phyloP scores from a whole-genome alignment of 2,329 filamentous ascomycete genomes.

The Botrytis fragariae region DNA sequence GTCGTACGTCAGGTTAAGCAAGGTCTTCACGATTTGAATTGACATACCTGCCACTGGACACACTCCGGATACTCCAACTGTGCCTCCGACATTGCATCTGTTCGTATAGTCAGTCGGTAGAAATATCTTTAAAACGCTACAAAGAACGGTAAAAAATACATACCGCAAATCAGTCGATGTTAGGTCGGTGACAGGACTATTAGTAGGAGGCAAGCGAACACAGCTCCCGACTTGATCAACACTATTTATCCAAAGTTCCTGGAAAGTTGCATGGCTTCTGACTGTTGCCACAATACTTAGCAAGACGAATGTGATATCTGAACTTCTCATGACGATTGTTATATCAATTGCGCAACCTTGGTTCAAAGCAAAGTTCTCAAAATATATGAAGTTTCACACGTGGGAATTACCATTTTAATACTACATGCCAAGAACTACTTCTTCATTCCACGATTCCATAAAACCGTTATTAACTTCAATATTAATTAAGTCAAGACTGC shows the following conservation, averaged over 20 bases:
- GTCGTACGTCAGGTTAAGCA: neutral
- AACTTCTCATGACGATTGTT: neutral
- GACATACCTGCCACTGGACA: slow-evolving; percentile 25
- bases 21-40: neutral
- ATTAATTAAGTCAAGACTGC: neutral
- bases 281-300: neutral
- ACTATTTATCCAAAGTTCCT: slow-evolving; percentile 45
- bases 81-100: slow-evolving; percentile 47
- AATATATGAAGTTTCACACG: neutral
- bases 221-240: slow-evolving; percentile 46
- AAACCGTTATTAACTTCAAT: neutral
- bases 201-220: slow-evolving; percentile 49
- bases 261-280: slow-evolving; percentile 42
- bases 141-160: too few relatives aligned
- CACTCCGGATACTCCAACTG: slow-evolving; percentile 39
- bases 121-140: neutral
- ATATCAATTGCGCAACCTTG: neutral
- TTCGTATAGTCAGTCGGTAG: slow-evolving; percentile 33
- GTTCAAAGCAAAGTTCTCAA: neutral
- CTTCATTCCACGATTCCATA: neutral
- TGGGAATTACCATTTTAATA: neutral
- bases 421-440: neutral
- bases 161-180: slow-evolving; percentile 42
- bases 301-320: neutral
- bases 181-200: slow-evolving; percentile 51